These are phyloP conservation scores for Phytophthora brassicae DNA, from an alignment of 352 stramenopile species.

Conservation along the genomic window DNA sequence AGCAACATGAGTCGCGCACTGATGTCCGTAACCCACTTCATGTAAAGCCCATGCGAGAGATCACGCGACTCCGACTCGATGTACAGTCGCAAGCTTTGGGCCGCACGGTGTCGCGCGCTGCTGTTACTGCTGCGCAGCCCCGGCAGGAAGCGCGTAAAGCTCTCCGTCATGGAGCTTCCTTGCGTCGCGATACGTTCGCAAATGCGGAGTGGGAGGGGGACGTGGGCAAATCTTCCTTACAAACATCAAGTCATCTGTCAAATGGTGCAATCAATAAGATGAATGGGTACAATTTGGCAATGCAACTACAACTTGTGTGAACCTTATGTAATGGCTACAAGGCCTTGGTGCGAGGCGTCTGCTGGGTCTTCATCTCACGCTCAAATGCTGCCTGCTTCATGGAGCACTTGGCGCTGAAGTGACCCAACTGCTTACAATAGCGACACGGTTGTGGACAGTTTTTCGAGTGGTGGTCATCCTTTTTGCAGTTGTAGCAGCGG, in stretches of 20 bases:
- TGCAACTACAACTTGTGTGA: not conserved
- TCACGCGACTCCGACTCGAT: conserved; percentile 88
- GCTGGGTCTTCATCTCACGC: conserved; percentile 49
- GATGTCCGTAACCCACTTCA: conserved; percentile 88
- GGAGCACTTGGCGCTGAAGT: conserved; percentile 74
- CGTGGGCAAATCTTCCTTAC: conserved; percentile 16
- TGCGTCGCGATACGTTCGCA: conserved; percentile 18
- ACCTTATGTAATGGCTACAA: conserved; percentile 30
- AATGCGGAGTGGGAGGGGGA: conserved; percentile 11
- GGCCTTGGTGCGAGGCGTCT: conserved; percentile 65
- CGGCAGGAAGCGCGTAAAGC: conserved; percentile 74
- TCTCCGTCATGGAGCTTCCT: conserved; percentile 50
- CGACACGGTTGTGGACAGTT: conserved; percentile 73
- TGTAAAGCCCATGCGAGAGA: conserved; percentile 81
- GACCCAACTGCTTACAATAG: conserved; percentile 74
- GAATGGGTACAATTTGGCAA: not conserved
- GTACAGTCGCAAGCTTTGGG: conserved; percentile 75
- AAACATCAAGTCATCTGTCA: conserved; percentile 10
- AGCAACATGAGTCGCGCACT: conserved; percentile 81
- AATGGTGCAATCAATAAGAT: not conserved
- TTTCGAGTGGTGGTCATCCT: conserved; percentile 76
- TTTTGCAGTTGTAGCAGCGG: conserved; percentile 87
- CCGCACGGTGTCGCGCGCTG: conserved; percentile 62
- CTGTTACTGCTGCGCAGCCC: conserved; percentile 69
- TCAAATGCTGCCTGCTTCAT: conserved; percentile 66